phyloP scores from a whole-genome alignment of 768 basidiomycete species.

The Tephrocybe sp. region DNA sequence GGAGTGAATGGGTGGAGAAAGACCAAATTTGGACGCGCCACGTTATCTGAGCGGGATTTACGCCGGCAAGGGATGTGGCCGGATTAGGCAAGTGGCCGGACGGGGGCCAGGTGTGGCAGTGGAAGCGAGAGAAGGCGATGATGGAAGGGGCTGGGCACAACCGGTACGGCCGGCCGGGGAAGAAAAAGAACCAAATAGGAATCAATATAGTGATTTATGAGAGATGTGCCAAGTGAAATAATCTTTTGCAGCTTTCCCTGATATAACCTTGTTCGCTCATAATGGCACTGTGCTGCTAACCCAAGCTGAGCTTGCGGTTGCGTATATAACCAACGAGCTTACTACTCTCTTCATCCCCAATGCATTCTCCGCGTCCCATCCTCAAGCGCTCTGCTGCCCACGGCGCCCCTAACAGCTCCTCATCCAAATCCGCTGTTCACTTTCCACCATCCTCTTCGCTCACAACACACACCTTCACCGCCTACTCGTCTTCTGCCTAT shows the following conservation, averaged over 20 bases:
- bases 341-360: constrained; percentile 12
- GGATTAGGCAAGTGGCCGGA: neutral
- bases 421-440: constrained; percentile 43
- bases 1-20: too few relatives aligned
- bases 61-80: constrained; percentile 15
- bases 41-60: constrained; percentile 24
- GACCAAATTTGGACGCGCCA: too few relatives aligned
- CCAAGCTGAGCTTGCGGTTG: neutral
- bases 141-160: constrained; percentile 9
- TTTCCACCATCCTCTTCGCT: constrained; percentile 56
- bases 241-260: constrained; percentile 12
- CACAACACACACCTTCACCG: constrained; percentile 44
- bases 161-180: constrained; percentile 8
- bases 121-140: constrained; percentile 6
- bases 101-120: constrained; percentile 1
- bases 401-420: constrained; percentile 25
- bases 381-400: constrained; percentile 47
- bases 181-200: constrained; percentile 15
- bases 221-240: neutral
- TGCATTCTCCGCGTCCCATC: constrained; percentile 53
- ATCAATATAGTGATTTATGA: constrained; percentile 10
- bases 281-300: constrained; percentile 20
- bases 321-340: neutral
- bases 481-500: constrained; percentile 62
- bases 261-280: constrained; percentile 1